Evolutionary conservation across 1,284 basidiomycete species (phyloP).

Genomic region (Fomitopsis schrenkii): DNA sequence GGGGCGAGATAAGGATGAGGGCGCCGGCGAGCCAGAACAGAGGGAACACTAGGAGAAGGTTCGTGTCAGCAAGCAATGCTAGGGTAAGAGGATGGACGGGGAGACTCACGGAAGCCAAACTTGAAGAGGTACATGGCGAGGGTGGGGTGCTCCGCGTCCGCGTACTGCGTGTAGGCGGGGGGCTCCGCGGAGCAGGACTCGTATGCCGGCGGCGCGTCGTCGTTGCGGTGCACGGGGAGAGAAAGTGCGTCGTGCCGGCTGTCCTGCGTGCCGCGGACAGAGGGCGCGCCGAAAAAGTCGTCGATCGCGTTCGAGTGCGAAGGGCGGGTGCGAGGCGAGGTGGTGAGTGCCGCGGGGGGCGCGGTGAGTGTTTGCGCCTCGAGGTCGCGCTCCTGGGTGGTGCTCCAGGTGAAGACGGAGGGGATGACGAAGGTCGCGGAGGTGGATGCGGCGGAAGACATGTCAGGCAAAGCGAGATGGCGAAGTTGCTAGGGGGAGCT

Average conservation of each 20-base stretch:
- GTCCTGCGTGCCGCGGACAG: conserved; percentile 21
- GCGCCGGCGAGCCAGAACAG: conserved; percentile 39
- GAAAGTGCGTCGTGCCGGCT: conserved; percentile 24
- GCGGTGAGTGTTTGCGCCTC: conserved; percentile 28
- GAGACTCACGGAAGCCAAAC: conserved; percentile 27
- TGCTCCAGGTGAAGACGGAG: conserved; percentile 3
- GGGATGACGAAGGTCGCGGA: conserved; percentile 4
- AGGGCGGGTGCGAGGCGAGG: background rate
- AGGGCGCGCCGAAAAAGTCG: conserved; percentile 26
- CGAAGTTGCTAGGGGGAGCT: background rate
- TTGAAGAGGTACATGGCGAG: conserved; percentile 32
- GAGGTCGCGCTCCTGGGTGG: conserved; percentile 22
- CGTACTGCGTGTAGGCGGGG: conserved; percentile 21
- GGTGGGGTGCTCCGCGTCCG: conserved; percentile 26
- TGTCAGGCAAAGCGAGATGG: background rate
- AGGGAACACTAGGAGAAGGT: conserved; percentile 33
- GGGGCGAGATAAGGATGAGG: conserved; percentile 34
- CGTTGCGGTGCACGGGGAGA: conserved; percentile 4
- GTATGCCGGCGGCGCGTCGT: conserved; percentile 20
- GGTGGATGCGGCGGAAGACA: background rate
- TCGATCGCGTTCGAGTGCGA: conserved; percentile 22
- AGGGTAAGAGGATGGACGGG: background rate
- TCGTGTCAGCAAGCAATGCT: background rate
- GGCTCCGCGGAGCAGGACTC: conserved; percentile 15
- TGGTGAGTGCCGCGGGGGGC: background rate